phyloP scores from a whole-genome alignment of 75 land plant genomes.

The Pinus tabuliformis region DNA sequence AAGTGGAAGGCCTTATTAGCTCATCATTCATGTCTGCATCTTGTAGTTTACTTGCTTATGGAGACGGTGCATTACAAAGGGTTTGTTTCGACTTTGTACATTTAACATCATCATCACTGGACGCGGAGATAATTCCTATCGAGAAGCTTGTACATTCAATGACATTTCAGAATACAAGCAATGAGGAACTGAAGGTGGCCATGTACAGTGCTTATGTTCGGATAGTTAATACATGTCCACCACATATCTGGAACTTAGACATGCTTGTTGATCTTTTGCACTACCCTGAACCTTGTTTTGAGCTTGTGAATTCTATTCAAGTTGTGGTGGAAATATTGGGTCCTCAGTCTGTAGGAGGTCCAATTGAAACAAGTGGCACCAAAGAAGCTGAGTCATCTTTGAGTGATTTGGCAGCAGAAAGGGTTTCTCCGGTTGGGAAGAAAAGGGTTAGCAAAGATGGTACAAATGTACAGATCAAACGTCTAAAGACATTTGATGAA shows the following conservation, averaged over 20 bases:
- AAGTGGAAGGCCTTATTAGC: too few relatives aligned
- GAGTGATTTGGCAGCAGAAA: conserved; percentile 2
- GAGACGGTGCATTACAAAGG: too few relatives aligned
- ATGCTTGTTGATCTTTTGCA: conserved; percentile 46
- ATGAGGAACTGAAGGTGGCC: too few relatives aligned
- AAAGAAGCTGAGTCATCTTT: conserved; percentile 2
- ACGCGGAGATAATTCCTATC: too few relatives aligned
- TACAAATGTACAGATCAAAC: conserved; percentile 19
- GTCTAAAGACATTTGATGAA: conserved; percentile 31
- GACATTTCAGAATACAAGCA: too few relatives aligned
- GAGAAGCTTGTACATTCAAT: too few relatives aligned
- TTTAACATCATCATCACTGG: too few relatives aligned
- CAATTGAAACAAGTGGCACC: conserved; percentile 7
- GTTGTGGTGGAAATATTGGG: conserved; percentile 55
- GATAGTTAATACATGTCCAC: conserved; percentile 65
- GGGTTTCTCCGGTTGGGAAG: conserved; percentile 21
- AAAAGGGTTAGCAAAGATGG: conserved; percentile 28
- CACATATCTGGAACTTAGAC: conserved; percentile 62
- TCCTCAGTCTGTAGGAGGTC: conserved; percentile 28
- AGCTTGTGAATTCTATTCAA: conserved; percentile 59
- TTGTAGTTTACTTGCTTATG: too few relatives aligned
- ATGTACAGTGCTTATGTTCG: conserved; percentile 65
- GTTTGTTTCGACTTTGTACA: too few relatives aligned
- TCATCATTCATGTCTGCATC: too few relatives aligned
- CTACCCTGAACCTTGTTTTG: conserved; percentile 42